Percentiles rank a stretch among this genome's conserved stretches.
These are phyloP conservation scores for Perkinsus marinus DNA, from an alignment of 169 alveolate genomes.

Conservation along the genomic window DNA sequence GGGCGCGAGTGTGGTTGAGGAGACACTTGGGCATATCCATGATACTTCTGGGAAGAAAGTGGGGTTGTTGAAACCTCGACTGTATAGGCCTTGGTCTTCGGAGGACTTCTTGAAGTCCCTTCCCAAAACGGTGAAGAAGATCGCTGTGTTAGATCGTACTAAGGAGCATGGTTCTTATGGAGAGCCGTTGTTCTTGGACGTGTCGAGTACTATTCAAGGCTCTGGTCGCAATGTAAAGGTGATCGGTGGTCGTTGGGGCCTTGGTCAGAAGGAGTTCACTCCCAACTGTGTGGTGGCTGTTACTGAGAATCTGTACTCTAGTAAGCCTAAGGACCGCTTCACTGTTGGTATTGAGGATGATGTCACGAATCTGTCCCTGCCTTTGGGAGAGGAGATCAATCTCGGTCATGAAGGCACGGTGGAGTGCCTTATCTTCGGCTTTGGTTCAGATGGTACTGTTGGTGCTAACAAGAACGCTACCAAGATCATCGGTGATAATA, in stretches of 20 bases:
- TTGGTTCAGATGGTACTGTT: conserved; percentile 44
- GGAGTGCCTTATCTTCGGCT: conserved; percentile 40
- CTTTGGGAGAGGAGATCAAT: conserved; percentile 20
- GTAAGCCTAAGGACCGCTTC: conserved; percentile 31
- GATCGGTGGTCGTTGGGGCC: conserved; percentile 37
- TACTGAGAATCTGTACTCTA: conserved; percentile 26
- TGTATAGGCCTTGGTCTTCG: conserved; percentile 41
- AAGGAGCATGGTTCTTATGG: conserved; percentile 38
- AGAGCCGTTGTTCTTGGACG: conserved; percentile 40
- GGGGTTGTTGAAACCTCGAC: conserved; percentile 37
- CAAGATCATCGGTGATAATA: conserved; percentile 39
- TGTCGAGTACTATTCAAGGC: conserved; percentile 13
- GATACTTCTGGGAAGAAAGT: conserved; percentile 16
- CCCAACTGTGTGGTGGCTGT: conserved; percentile 38
- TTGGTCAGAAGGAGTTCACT: conserved; percentile 42
- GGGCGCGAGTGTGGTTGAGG: conserved; percentile 38
- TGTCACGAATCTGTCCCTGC: conserved; percentile 28
- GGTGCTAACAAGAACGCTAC: conserved; percentile 48
- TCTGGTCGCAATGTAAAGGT: conserved; percentile 1
- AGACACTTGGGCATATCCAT: conserved; percentile 12
- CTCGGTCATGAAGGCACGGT: conserved; percentile 24
- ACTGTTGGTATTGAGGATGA: conserved; percentile 44
- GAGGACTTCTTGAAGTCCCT: conserved; percentile 27
- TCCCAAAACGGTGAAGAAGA: conserved; percentile 25
- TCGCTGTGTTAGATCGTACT: conserved; percentile 35